Evolutionary conservation across 1,284 basidiomycete species (phyloP).

Genomic region (Fomes fomentarius): DNA sequence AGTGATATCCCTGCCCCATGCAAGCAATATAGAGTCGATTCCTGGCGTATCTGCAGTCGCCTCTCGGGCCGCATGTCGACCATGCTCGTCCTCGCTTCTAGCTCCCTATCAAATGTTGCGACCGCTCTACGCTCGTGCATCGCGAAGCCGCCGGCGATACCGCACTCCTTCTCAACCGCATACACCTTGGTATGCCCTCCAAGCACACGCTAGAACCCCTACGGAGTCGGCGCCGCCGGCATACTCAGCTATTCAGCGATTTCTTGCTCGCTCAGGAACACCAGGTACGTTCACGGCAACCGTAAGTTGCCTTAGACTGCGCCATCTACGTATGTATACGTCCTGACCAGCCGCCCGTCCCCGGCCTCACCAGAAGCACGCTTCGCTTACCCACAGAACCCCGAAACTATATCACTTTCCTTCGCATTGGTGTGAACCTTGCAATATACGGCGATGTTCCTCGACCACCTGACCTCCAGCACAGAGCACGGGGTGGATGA

Average conservation of each 20-base stretch:
- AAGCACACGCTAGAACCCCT: too few relatives aligned
- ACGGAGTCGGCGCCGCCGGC: too few relatives aligned
- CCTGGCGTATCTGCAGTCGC: not conserved
- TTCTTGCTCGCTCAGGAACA: too few relatives aligned
- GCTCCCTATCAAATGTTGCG: not conserved
- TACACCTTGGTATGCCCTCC: too few relatives aligned
- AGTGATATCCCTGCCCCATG: not conserved
- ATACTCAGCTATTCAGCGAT: too few relatives aligned
- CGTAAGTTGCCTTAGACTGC: too few relatives aligned
- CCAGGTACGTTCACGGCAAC: too few relatives aligned
- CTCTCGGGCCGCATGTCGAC: not conserved
- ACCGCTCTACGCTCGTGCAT: not conserved
- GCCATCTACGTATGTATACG: too few relatives aligned
- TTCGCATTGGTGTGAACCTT: not conserved
- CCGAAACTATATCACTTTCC: not conserved
- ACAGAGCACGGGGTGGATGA: not conserved
- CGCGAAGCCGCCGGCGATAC: not conserved
- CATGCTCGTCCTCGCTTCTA: not conserved
- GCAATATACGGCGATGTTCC: not conserved
- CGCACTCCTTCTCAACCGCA: too few relatives aligned
- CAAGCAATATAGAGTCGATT: not conserved
- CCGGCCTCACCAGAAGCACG: not conserved
- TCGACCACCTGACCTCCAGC: not conserved
- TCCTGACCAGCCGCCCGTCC: not conserved
- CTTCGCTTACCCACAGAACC: not conserved